Base-by-base conservation (phyloP, 768 basidiomycete genomes). In the Hygrocybe punicea region DNA sequence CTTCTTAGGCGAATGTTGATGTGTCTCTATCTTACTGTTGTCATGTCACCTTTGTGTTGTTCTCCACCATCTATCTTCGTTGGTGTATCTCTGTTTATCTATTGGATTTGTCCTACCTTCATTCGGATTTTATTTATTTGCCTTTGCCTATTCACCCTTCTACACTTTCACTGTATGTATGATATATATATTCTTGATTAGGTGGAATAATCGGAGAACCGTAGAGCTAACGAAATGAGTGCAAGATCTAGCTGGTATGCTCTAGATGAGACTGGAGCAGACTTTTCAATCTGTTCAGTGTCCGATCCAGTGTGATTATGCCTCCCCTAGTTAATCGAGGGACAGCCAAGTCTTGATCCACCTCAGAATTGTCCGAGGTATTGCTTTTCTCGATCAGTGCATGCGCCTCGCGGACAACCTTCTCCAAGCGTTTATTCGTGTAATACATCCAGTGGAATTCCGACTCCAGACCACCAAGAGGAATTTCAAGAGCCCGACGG, bases 401-500 rank as follows among this genome's bases (percentile, higher is more conserved):
- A 53, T 78, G 78, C 5, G 89, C 84, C 62, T 86, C 83, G 4
- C 67, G 63, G 11, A 95, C 73, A 39, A 92, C 84, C 69, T 87
- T 89, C 58, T 78, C 76, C 49, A 95, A 80, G 53, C 82, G 82
- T 35, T 82, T 80, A 52, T 79, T 73, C 33, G 76, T 75, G 70
- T 83, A 78, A 70, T 94, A 97, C 57, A 93, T 72, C 79, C 85
- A 84, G 19, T 71, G 73, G 54, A 97, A 80, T 70, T 94, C 94
- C 4, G 73, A 62, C 58, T 87, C 86, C 24, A 97, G 73, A 7
- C 84, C 81, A 36, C 84, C 80, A 4, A 85, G 81, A 19, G 92
- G 91, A 24, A 86, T 76, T 72, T 92, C 89, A 25, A 95, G 82
- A 11, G 93, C 93, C 16, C 90, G 86, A n/a, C 88, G 86, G 49